Evolutionary conservation across 2,329 filamentous ascomycete species (phyloP), one percentile per base, ranked within the genome.

Genomic region (Botrytis sinoallii): DNA sequence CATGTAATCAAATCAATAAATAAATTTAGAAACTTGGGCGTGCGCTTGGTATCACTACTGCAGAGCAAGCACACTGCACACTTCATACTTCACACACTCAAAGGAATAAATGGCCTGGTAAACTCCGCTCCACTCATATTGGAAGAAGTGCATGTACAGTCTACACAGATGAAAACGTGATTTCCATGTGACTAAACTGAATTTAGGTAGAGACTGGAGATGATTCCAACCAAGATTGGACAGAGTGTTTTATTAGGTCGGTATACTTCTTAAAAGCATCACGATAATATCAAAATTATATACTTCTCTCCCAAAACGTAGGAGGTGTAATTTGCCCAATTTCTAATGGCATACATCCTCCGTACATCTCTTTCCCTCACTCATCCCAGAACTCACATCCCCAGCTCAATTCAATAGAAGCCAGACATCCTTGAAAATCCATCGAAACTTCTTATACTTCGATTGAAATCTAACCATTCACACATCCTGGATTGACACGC

Each of bases 381-480:
- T 14, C 40, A 40, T 40, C 40, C 40, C 10, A 60, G 32, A 61
- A n/a, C 9, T 63, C 60, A 64, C n/a, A 29, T 42, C 61, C 38
- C 38, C 16, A 42, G 25, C 40, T 16, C 25, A 40, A 57, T 25
- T 16, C 25, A 40, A 57, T 25, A 38, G 55, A 55, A 57, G 66
- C 66, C 66, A 69, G 52, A 69, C 61, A 64, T 64, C 61, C 61
- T 64, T 6, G 61, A 64, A 44, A 64, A 57, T 44, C 16, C 6
- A 44, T 64, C 61, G 61, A 64, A 64, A 42, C 61, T 61, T 65
- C 38, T 46, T 22, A 46, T 64, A 46, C 40, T 64, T 64, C 48
- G 8, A 70, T 61, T 44, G 57, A 61, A 61, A 60, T 63, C 32
- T 38, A 63, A 64, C 68, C 68, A 63, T 71, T 71, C 29, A 40